These are phyloP conservation scores for Mycena belliarum DNA, from an alignment of 768 basidiomycete species.

Conservation along the genomic window DNA sequence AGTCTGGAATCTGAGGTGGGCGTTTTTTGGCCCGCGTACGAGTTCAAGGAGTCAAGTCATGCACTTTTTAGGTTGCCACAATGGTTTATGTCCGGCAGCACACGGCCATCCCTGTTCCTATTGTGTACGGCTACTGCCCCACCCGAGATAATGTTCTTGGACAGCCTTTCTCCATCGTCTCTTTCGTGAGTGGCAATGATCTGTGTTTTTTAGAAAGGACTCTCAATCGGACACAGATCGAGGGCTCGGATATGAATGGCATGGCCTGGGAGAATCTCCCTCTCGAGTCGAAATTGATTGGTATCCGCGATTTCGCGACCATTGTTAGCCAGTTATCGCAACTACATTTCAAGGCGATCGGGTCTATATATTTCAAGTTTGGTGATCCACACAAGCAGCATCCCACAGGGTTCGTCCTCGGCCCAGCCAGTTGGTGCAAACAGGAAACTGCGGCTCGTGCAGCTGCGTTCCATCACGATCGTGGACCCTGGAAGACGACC, in stretches of 20 bases:
- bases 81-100: conserved; percentile 26
- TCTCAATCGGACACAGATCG: conserved; percentile 11
- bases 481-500: conserved; percentile 25
- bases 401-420: conserved; percentile 21
- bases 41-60: neutral
- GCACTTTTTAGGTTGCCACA: conserved; percentile 24
- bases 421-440: conserved; percentile 25
- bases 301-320: conserved; percentile 24
- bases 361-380: conserved; percentile 28
- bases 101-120: conserved; percentile 24
- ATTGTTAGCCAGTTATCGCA: conserved; percentile 23
- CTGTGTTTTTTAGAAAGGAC: neutral
- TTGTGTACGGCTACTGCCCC: conserved; percentile 26
- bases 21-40: neutral
- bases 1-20: conserved; percentile 27
- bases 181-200: conserved; percentile 16
- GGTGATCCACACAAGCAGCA: neutral
- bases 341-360: conserved; percentile 26
- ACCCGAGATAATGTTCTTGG: conserved; percentile 25
- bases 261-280: conserved; percentile 24
- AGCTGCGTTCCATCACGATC: conserved; percentile 16
- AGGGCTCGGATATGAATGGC: conserved; percentile 24
- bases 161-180: conserved; percentile 24
- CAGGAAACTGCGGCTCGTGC: conserved; percentile 19
- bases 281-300: conserved; percentile 21